Conservation (phyloP, 495 filamentous ascomycete genomes). For the Lasiosphaeria hispida region DNA sequence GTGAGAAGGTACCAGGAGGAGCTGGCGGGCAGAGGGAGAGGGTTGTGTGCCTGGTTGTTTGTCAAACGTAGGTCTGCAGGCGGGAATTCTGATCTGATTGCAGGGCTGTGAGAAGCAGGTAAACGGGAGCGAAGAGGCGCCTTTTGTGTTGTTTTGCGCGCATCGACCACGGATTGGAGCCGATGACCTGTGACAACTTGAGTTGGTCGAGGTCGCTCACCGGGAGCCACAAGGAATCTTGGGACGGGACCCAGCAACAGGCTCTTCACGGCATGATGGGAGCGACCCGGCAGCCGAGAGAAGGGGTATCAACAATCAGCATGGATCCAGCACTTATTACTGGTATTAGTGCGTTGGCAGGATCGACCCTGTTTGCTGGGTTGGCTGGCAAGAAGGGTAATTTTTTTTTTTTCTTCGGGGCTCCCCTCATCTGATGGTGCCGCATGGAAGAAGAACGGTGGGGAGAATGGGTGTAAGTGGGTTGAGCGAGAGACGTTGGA, state of each 20-base stretch:
- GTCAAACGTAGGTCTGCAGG: conserved; percentile 24
- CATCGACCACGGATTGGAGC: neutral
- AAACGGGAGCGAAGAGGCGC: conserved; percentile 26
- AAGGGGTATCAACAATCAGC: conserved; percentile 20
- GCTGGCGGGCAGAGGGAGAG: neutral
- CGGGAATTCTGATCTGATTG: conserved; percentile 24
- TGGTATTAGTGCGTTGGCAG: conserved; percentile 8
- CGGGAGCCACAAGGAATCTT: conserved; percentile 17
- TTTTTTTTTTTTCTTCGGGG: neutral
- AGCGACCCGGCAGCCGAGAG: conserved; percentile 26
- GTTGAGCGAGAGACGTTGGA: conserved; percentile 8
- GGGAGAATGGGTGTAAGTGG: conserved; percentile 19
- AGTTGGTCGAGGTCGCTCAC: conserved; percentile 1
- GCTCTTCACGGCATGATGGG: conserved; percentile 18
- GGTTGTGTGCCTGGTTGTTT: conserved; percentile 19
- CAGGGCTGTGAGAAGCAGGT: conserved; percentile 18
- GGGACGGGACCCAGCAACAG: conserved; percentile 21
- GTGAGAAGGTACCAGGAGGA: conserved; percentile 1
- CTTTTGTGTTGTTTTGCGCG: conserved; percentile 19
- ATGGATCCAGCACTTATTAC: conserved; percentile 18
- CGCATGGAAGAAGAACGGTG: conserved; percentile 7
- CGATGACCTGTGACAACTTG: neutral
- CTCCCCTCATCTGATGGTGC: conserved; percentile 12
- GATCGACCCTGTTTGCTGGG: conserved; percentile 8
- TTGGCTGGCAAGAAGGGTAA: neutral